Evolutionary conservation across 73 alveolate species (phyloP).

Genomic region (Stentor roeselii): DNA sequence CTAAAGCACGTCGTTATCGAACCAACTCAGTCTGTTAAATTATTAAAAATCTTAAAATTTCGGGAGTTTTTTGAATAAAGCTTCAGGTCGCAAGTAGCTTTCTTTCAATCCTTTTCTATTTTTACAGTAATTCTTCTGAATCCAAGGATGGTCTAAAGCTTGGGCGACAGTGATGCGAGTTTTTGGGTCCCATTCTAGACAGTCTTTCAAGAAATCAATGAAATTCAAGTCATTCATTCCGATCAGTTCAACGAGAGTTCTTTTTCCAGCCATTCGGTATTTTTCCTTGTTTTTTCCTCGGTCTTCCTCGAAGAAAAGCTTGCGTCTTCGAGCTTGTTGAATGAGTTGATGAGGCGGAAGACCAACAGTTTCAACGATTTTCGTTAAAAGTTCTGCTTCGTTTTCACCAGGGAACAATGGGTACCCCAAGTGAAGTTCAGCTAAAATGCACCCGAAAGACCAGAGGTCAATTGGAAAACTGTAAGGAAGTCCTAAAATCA

Average conservation of each 20-base stretch:
- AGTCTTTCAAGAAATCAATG: not conserved
- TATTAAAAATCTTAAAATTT: no score
- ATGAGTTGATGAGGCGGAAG: conserved; percentile 63
- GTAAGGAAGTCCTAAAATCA: conserved; percentile 89
- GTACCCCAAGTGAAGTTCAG: conserved; percentile 81
- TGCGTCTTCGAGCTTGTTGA: conserved; percentile 54
- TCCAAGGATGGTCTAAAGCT: not conserved
- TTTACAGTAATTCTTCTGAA: not conserved
- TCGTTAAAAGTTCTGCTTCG: conserved; percentile 69
- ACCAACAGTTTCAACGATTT: conserved; percentile 80
- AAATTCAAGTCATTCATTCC: not conserved
- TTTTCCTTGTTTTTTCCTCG: not conserved
- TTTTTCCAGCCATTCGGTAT: not conserved
- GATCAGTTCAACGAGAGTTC: not conserved
- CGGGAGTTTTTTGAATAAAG: not conserved
- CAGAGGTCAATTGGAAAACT: conserved; percentile 93
- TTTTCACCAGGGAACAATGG: conserved; percentile 91
- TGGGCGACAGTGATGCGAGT: not conserved
- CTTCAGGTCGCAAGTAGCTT: not conserved
- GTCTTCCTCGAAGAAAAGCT: conserved; percentile 37
- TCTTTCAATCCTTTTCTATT: not conserved
- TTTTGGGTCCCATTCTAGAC: not conserved
- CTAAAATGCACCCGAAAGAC: conserved; percentile 91
- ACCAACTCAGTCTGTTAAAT: not conserved
- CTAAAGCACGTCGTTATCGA: not conserved